These are phyloP conservation scores for Colletotrichum shisoi DNA, from an alignment of 2,329 filamentous ascomycete species.

Conservation along the genomic window DNA sequence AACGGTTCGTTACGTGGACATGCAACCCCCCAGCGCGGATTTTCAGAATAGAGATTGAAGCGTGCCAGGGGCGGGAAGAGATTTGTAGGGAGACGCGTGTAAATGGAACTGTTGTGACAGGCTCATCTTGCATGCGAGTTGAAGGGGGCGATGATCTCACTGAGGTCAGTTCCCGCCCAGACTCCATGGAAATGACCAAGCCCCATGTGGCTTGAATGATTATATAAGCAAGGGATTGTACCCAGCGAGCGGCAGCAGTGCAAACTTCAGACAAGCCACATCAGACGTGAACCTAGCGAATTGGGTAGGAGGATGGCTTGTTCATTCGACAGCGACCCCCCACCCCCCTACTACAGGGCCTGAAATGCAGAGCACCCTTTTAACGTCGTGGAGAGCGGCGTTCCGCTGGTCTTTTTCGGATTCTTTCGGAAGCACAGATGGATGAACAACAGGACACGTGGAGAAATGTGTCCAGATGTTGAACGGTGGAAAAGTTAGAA, in stretches of 20 bases:
- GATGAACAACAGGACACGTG: not conserved
- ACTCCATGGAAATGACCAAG: no score
- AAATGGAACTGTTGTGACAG: conserved; percentile 27
- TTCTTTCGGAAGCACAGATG: not conserved
- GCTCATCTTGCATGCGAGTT: conserved; percentile 29
- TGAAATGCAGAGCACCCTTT: not conserved
- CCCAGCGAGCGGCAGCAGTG: no score
- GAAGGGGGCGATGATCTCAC: conserved; percentile 27
- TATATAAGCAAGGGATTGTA: not conserved
- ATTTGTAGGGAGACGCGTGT: conserved; percentile 28
- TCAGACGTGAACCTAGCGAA: not conserved
- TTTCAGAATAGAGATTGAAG: conserved; percentile 32
- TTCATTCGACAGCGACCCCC: no score
- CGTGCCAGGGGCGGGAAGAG: conserved; percentile 18
- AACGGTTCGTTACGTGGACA: not conserved
- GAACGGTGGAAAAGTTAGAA: not conserved
- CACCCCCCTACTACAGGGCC: not conserved
- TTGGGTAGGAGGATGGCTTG: not conserved
- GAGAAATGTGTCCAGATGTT: not conserved
- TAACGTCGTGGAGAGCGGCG: conserved; percentile 19
- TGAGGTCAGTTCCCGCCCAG: no score
- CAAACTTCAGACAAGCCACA: not conserved
- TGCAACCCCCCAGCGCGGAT: conserved; percentile 11
- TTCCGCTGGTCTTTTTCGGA: conserved; percentile 25
- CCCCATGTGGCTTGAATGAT: conserved; percentile 27